These are phyloP conservation scores for Hirschfeldia incana DNA, from an alignment of 345 rosid genomes.

Conservation along the genomic window DNA sequence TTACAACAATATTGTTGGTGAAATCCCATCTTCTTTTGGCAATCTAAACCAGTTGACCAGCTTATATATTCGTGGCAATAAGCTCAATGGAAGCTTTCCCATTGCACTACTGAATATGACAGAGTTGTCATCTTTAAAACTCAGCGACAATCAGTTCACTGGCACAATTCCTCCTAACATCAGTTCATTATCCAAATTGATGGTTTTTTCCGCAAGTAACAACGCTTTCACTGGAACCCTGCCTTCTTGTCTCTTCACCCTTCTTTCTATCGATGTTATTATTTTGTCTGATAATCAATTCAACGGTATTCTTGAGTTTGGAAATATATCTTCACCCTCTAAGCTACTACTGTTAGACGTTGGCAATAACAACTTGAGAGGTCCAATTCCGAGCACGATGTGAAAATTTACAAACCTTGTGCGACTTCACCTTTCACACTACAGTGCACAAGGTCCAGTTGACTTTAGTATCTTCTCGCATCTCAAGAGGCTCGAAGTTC, in stretches of 20 bases:
- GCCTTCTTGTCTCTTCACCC: neutral
- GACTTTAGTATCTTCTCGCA: neutral
- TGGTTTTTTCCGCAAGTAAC: rapidly evolving
- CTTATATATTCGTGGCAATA: too few relatives aligned
- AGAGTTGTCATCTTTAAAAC: too few relatives aligned
- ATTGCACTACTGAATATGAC: too few relatives aligned
- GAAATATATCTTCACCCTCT: neutral
- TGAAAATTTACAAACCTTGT: neutral
- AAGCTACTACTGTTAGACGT: neutral
- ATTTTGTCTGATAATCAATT: neutral
- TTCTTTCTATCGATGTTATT: neutral
- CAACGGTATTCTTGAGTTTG: neutral
- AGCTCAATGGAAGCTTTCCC: neutral
- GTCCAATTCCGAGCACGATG: neutral
- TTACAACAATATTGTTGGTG: neutral
- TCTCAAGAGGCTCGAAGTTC: neutral
- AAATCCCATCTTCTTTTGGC: neutral
- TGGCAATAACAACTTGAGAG: neutral
- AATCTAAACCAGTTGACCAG: neutral
- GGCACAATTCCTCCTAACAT: neutral
- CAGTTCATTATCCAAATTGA: neutral
- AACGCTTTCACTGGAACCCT: neutral
- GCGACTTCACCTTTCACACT: neutral
- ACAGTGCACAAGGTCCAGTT: neutral
- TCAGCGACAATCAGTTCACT: neutral